A percentile compares a stretch with the other conserved stretches of the same genome.
Conservation (phyloP, 805 yeast genomes). For the Starmerella vaccinii region DNA sequence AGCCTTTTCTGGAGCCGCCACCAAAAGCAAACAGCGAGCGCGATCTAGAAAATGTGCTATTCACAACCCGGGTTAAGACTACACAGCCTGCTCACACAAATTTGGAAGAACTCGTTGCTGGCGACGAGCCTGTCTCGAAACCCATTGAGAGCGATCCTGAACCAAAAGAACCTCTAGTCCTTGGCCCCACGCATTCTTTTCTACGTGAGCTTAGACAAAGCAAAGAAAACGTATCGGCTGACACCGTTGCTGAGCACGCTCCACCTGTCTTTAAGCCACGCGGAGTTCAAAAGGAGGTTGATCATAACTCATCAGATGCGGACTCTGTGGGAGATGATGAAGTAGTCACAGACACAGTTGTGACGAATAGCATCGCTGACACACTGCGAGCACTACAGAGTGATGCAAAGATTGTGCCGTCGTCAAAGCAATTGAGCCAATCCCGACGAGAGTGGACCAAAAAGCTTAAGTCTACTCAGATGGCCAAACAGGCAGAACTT, state of each 20-base stretch:
- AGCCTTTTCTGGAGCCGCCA: background rate
- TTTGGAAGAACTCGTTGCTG: too few relatives aligned
- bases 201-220: background rate
- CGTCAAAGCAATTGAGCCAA: background rate
- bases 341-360: background rate
- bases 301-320: background rate
- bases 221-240: too few relatives aligned
- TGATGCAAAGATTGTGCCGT: background rate
- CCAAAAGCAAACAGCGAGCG: background rate
- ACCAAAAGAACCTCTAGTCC: background rate
- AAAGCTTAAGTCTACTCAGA: slow-evolving; percentile 11
- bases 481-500: slow-evolving; percentile 21
- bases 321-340: background rate
- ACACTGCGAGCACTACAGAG: slow-evolving; percentile 30
- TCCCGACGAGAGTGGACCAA: slow-evolving; percentile 14
- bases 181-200: background rate
- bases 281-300: background rate
- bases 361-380: slow-evolving; percentile 31
- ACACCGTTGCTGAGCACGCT: too few relatives aligned
- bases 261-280: too few relatives aligned
- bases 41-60: background rate
- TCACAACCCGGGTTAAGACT: background rate
- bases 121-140: too few relatives aligned
- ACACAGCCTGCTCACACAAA: too few relatives aligned
- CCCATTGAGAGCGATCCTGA: too few relatives aligned